A percentile compares a stretch with the other conserved stretches of the same genome.
These are phyloP conservation scores for Lasiodiplodia sp. DNA, from an alignment of 2,329 filamentous ascomycete genomes.

Conservation along the genomic window DNA sequence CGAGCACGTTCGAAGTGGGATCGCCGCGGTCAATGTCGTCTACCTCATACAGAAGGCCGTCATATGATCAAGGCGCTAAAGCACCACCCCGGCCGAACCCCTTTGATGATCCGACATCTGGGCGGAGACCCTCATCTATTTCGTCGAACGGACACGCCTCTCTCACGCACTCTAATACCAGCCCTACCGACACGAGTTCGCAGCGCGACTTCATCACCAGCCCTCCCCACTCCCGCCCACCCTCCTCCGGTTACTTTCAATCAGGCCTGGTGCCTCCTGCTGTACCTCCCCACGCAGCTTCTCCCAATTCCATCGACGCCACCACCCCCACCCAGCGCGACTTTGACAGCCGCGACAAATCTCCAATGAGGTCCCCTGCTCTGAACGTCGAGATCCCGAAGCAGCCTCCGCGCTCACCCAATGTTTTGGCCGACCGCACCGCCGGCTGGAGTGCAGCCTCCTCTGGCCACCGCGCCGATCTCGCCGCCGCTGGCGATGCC, in stretches of 20 bases:
- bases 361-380: slow-evolving; percentile 28
- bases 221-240: slow-evolving; percentile 19
- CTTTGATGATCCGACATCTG: slow-evolving; percentile 28
- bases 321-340: slow-evolving; percentile 29
- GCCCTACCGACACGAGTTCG: slow-evolving; percentile 28
- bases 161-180: slow-evolving; percentile 26
- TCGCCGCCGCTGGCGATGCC: slow-evolving; percentile 34
- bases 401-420: slow-evolving; percentile 27
- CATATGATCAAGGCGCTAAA: slow-evolving; percentile 28
- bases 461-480: slow-evolving; percentile 25
- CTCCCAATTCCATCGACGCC: slow-evolving; percentile 9
- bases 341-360: slow-evolving; percentile 23
- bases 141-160: slow-evolving; percentile 22
- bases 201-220: slow-evolving; percentile 29
- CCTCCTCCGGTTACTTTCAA: slow-evolving; percentile 15
- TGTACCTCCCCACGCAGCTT: slow-evolving; percentile 25
- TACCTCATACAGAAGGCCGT: slow-evolving; percentile 28
- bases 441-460: slow-evolving; percentile 24
- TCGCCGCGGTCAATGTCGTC: slow-evolving; percentile 34
- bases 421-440: slow-evolving; percentile 10
- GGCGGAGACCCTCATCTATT: slow-evolving; percentile 26
- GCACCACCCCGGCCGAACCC: slow-evolving; percentile 23
- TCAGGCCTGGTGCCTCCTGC: slow-evolving; percentile 25
- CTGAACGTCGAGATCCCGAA: slow-evolving; percentile 29
- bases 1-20: slow-evolving; percentile 39